These are phyloP conservation scores for Fusarium robinianum DNA, from an alignment of 2,329 filamentous ascomycete genomes.

Conservation along the genomic window DNA sequence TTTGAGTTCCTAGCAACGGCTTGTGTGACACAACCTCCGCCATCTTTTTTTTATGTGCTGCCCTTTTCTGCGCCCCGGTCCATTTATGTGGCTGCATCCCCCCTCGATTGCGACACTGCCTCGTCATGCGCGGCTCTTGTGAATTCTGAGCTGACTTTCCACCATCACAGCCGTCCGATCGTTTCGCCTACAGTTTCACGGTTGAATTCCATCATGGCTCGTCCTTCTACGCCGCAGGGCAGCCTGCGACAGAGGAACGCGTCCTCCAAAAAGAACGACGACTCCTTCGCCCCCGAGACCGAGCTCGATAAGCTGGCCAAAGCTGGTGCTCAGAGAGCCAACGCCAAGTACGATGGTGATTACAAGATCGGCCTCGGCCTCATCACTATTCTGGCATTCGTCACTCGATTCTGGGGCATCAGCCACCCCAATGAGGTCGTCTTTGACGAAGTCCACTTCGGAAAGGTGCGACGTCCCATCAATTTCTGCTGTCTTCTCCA, in stretches of 20 bases:
- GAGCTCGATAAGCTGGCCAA: constrained; percentile 58
- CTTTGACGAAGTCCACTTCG: constrained; percentile 99
- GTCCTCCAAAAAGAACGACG: constrained; percentile 53
- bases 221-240: constrained; percentile 58
- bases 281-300: constrained; percentile 46
- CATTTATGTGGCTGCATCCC: too few relatives aligned
- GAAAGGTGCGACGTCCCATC: constrained; percentile 72
- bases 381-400: constrained; percentile 82
- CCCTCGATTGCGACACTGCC: too few relatives aligned
- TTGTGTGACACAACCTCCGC: constrained; percentile 21
- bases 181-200: constrained; percentile 6
- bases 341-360: constrained; percentile 70
- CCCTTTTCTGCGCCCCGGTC: too few relatives aligned
- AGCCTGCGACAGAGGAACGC: constrained; percentile 64
- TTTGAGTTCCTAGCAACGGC: constrained; percentile 15
- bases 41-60: too few relatives aligned
- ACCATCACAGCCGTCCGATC: constrained; percentile 15
- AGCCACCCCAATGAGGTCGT: constrained; percentile 95
- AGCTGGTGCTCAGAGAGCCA: constrained; percentile 40
- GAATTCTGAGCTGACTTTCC: constrained; percentile 23
- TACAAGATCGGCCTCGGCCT: constrained; percentile 79
- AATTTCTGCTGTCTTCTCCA: background rate
- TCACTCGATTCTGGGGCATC: constrained; percentile 95
- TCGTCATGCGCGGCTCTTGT: background rate
- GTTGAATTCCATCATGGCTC: constrained; percentile 48